phyloP scores from a whole-genome alignment of 1,284 basidiomycete genomes.

The Takashimella tepidaria region DNA sequence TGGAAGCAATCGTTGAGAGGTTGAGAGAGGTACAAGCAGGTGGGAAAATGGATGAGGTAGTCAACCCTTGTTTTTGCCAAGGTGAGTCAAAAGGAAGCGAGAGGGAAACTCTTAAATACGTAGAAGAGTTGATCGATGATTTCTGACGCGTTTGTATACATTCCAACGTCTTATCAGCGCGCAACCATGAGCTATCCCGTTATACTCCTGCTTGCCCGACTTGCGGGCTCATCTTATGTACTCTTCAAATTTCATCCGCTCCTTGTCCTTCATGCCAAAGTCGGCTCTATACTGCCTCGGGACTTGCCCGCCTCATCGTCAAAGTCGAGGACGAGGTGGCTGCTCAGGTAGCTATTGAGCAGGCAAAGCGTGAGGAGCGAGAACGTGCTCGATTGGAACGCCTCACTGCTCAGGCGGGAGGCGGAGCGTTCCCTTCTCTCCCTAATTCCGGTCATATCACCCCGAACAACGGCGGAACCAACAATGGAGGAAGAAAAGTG shows the following conservation, averaged over 20 bases:
- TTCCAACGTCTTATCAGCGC: constrained; percentile 26
- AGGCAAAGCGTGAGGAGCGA: constrained; percentile 24
- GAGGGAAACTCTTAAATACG: not conserved
- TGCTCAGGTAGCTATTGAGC: constrained; percentile 32
- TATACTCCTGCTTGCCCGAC: constrained; percentile 46
- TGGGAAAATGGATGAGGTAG: constrained; percentile 24
- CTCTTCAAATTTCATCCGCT: constrained; percentile 39
- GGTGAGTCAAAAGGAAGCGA: constrained; percentile 31
- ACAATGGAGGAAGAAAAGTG: constrained; percentile 8
- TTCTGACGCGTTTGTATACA: too few species aligned
- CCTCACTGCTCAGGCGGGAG: constrained; percentile 35
- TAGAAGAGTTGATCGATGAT: too few species aligned
- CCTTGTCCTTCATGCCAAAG: constrained; percentile 48
- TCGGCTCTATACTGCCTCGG: constrained; percentile 24
- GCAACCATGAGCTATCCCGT: constrained; percentile 42
- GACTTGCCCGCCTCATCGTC: constrained; percentile 37
- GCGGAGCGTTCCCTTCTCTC: constrained; percentile 44
- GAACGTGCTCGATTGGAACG: constrained; percentile 29
- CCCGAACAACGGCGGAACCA: not conserved
- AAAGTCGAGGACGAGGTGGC: constrained; percentile 37
- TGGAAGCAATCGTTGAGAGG: constrained; percentile 33
- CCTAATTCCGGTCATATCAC: constrained; percentile 7
- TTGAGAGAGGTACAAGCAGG: constrained; percentile 30
- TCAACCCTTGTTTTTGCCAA: constrained; percentile 47
- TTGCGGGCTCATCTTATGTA: constrained; percentile 46